These are phyloP conservation scores for Globisporangium abappressorium DNA, from an alignment of 352 stramenopile species.

Conservation along the genomic window DNA sequence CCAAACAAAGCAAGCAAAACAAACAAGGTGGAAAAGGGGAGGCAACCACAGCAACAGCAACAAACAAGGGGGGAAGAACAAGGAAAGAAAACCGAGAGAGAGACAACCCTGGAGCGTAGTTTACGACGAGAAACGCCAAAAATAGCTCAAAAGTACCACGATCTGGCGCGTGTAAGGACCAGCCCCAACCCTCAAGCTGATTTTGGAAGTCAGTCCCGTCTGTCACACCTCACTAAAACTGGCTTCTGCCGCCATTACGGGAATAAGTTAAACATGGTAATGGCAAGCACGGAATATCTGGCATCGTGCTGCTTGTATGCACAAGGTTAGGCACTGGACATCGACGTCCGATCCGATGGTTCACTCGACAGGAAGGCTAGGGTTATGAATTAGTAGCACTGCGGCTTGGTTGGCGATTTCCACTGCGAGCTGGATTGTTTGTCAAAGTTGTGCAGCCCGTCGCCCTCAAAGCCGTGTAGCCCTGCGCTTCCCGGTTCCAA, in stretches of 20 bases:
- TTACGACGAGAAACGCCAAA: conserved; percentile 1
- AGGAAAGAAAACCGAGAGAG: background rate
- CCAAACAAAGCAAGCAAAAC: background rate
- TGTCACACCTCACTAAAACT: background rate
- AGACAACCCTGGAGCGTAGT: background rate
- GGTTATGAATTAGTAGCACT: background rate
- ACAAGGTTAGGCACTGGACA: too few relatives aligned
- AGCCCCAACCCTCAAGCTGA: background rate
- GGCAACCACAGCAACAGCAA: background rate
- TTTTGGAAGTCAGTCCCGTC: background rate
- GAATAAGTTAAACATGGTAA: background rate
- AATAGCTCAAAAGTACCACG: background rate
- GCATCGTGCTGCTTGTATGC: too few relatives aligned
- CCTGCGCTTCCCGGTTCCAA: too few relatives aligned
- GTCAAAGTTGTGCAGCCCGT: too few relatives aligned
- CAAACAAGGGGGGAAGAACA: conserved; percentile 1
- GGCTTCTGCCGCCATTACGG: background rate
- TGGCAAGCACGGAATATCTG: background rate
- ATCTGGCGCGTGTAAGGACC: background rate
- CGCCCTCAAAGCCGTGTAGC: too few relatives aligned
- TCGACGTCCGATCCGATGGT: background rate
- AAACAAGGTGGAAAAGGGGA: background rate
- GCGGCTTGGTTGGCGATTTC: too few relatives aligned
- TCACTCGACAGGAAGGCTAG: background rate
- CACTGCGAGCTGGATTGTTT: too few relatives aligned